Base-by-base conservation (phyloP, 2,329 filamentous ascomycete species). In the Colletotrichum coccodes region DNA sequence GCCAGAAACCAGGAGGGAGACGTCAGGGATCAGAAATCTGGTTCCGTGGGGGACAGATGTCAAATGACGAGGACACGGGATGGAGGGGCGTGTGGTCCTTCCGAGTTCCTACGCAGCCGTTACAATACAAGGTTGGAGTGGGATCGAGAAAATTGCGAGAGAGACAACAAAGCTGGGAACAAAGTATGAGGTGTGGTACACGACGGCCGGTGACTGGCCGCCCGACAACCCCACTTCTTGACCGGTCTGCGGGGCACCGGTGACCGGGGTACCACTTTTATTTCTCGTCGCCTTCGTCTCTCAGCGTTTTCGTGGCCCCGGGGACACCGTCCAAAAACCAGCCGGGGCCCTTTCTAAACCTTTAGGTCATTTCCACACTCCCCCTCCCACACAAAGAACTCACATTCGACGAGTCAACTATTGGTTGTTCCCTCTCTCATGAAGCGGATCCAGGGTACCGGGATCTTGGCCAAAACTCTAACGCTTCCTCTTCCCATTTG, bases 171-270 rank as follows among this genome's bases (percentile, higher is more conserved):
- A 40, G 23, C 53, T 57, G 26, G 42, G 14, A 47, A 36, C 32
- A 46, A 34, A n/a, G 28, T 58, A 8, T 11, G n/a, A 54, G 59
- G 64, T 60, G 66, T 68, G 66, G 66, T 56, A 38, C 36, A 44
- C 54, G 32, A 7, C 54, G 54, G 21, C 66, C 54, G 61, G 61
- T 68, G 66, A 68, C 66, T 68, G 66, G 66, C 61, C 65, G 66
- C 44, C 50, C 32, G 49, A 12, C 18, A 63, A 44, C 53, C 54
- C 67, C 67, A 70, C 67, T 63, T 68, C 67, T 63, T 70, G 56
- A 70, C 67, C 67, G 67, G 57, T 70, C 44, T 62, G 67, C 67
- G 63, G 63, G 49, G 50, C 16, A 14, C 56, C 67, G 67, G 67
- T 68, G 66, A 68, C 66, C 61, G 66, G 66, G 66, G 66, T 56